Evolutionary conservation across 2,329 filamentous ascomycete genomes (phyloP), one percentile per base, ranked within the genome.

Genomic region (Fusarium goolgardi): DNA sequence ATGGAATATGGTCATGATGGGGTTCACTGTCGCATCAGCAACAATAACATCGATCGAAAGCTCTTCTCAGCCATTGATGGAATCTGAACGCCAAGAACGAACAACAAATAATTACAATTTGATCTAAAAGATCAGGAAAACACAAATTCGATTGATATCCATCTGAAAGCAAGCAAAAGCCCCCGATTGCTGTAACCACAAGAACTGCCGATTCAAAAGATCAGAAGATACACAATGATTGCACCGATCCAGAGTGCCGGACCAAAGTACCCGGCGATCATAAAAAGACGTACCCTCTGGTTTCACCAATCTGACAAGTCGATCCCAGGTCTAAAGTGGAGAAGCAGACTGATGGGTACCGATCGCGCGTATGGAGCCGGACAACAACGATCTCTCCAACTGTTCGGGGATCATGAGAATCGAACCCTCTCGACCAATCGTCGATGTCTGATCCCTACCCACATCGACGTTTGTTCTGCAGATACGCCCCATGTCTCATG

Each of bases 341-440:
- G 55, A 50, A 52, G 4, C n/a, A 49, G 25, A 43, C 58, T 59
- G 59, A 71, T 67, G 56, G 34, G 15, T 51, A 53, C 62, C 71
- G 71, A 73, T 73, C 69, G 67, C 52, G 61, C 55, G 64, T 51
- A 59, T 56, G 53, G 63, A 56, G 64, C 46, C 27, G 58, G 21
- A 57, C 40, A 51, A 59, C 65, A 65, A 59, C 71, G 71, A 73
- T 73, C 71, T 69, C 47, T 63, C 50, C 56, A 67, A 63, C 51
- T 49, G 45, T 39, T 53, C 52, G 41, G 56, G 53, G 61, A 46
- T 37, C 44, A 43, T 71, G 64, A 37, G 46, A 58, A 72, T 69
- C 65, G 65, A 63, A 55, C 20, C 13, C 20, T 20, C 49, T 41
- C 39, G 40, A 43, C 59, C 59, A 68, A 67, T 53, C 59, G 16